A percentile compares a stretch with the other conserved stretches of the same genome.
These are phyloP conservation scores for Drosera spatulata DNA, from an alignment of 179 eudicot genomes.

Conservation along the genomic window DNA sequence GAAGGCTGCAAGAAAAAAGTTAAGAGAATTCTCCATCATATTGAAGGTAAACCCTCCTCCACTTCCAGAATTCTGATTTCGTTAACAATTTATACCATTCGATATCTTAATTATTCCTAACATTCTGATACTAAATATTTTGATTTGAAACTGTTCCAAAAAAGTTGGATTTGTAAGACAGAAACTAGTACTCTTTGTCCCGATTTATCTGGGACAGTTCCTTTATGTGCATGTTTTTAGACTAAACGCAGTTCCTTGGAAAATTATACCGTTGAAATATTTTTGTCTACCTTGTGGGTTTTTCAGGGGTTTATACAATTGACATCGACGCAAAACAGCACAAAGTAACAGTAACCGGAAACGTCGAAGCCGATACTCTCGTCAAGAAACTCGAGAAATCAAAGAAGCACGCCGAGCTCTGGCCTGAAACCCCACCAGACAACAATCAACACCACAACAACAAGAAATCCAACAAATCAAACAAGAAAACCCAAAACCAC, in stretches of 20 bases:
- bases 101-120: neutral
- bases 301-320: slow-evolving; percentile 28
- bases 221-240: neutral
- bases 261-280: neutral
- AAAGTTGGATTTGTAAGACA: no score
- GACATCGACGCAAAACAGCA: slow-evolving; percentile 25
- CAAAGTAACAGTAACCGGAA: slow-evolving; percentile 34
- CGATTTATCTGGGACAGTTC: neutral
- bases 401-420: slow-evolving; percentile 32
- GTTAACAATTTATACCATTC: neutral
- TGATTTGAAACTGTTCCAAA: no score
- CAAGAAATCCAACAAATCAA: slow-evolving; percentile 3
- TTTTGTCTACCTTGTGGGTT: neutral
- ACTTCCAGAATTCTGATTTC: neutral
- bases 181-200: no score
- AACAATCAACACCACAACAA: slow-evolving; percentile 4
- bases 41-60: slow-evolving; percentile 19
- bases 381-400: slow-evolving; percentile 20
- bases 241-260: neutral
- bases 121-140: neutral
- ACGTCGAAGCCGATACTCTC: slow-evolving; percentile 22
- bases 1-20: slow-evolving; percentile 40
- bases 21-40: slow-evolving; percentile 26
- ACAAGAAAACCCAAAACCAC: neutral
- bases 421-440: slow-evolving; percentile 14